Evolutionary conservation across 257 asterid genomes (phyloP), one percentile per base, ranked within the genome.

Genomic region (Penstemon barbatus): DNA sequence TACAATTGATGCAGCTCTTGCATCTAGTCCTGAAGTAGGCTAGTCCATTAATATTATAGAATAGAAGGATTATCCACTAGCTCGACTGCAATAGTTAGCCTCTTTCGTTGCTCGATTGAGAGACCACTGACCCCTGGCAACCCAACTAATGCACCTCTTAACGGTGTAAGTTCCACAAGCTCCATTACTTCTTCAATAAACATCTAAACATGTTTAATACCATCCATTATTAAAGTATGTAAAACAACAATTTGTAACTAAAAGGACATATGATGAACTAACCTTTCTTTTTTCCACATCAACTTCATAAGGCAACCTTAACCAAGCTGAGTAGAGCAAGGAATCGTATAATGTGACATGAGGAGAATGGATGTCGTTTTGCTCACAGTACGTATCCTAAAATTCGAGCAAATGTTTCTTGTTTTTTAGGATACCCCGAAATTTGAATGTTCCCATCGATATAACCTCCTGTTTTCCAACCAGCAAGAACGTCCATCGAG

Each of bases 1-100:
- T 52, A 87, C 90, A 18, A 87, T 84, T 18, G 89, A 89, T 66
- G 90, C 94, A 13, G 94, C 88, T 80, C 94, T 77, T n/a, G 94
- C 94, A 61, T 84, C 94, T 1, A 87, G 78, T 52, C 94, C 87
- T 6, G 94, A 82, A 10, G 94, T 87, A 5, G 94, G 94, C 41
- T 87, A 90, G 3, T 87, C 94, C 94, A 87, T 84, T 48, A 87
- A 87, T 68, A 87, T 87, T 15, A 87, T 84, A 1, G 94, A 87
- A 87, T 84, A 1, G 94, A 87, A 5, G 93, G 94, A 55, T 87
- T 87, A 1, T 87, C 87, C 12, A 87, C 94, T 11, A 87, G 81
- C 81, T 87, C 88, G 4, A 87, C 90, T 7, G 89, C 94, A 9
- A 87, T 81, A 0, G 95, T 88, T 18, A 88, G 84, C 85, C 95